Percentiles rank a stretch among this genome's conserved stretches.
These are phyloP conservation scores for Exophiala phaeomuriformis DNA, from an alignment of 2,329 filamentous ascomycete species.

Conservation along the genomic window DNA sequence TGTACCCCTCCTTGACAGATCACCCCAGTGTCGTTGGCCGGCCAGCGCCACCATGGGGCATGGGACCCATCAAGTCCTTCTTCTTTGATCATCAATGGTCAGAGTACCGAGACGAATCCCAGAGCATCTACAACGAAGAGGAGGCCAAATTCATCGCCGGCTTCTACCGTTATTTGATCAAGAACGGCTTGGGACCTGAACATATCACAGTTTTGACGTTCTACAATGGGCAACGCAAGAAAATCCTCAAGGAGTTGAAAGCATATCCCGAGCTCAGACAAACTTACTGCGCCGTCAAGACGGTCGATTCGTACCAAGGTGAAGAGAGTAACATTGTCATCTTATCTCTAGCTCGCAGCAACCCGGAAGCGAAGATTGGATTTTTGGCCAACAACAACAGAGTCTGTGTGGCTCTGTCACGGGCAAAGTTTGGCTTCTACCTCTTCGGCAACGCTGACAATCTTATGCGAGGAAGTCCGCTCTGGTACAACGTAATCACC, in stretches of 20 bases:
- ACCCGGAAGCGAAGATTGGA: conserved; percentile 52
- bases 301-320: conserved; percentile 84
- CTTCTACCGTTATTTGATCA: conserved; percentile 64
- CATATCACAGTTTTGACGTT: conserved; percentile 78
- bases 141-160: conserved; percentile 71
- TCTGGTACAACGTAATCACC: conserved; percentile 47
- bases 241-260: conserved; percentile 47
- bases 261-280: conserved; percentile 39
- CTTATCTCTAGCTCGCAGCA: conserved; percentile 72
- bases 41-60: conserved; percentile 40
- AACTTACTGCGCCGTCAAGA: conserved; percentile 56
- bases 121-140: conserved; percentile 59
- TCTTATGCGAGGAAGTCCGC: conserved; percentile 39
- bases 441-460: conserved; percentile 69
- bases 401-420: conserved; percentile 56
- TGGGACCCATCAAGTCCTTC: conserved; percentile 54
- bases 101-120: conserved; percentile 56
- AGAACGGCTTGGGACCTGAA: conserved; percentile 53
- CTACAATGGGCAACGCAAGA: conserved; percentile 74
- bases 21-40: conserved; percentile 51
- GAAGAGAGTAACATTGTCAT: conserved; percentile 82
- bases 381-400: conserved; percentile 63
- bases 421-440: conserved; percentile 72
- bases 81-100: conserved; percentile 60
- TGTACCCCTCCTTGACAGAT: conserved; percentile 55